Evolutionary conservation across 768 basidiomycete genomes (phyloP).

Genomic region (Lentinus brumalis): DNA sequence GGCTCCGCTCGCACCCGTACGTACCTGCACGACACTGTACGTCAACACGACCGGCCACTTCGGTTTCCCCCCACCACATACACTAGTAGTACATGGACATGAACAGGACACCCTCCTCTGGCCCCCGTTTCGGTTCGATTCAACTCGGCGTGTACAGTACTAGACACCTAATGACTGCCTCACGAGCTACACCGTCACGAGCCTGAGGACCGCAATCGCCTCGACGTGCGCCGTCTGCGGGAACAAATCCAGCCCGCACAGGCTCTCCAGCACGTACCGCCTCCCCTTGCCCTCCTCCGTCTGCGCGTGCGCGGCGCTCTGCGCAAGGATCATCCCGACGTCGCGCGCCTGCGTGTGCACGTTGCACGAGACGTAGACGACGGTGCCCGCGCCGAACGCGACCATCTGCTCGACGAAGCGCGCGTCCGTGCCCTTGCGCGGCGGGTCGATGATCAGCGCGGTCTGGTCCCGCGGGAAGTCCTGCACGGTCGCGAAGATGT

Average conservation of each 20-base stretch:
- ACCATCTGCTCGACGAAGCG: conserved; percentile 77
- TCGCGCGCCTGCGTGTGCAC: conserved; percentile 93
- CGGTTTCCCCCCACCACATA: neutral
- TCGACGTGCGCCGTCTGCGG: conserved; percentile 97
- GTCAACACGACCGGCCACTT: neutral
- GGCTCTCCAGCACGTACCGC: conserved; percentile 77
- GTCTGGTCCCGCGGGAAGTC: conserved; percentile 68
- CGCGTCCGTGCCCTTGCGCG: conserved; percentile 91
- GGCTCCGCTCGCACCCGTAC: neutral
- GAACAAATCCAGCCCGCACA: conserved; percentile 92
- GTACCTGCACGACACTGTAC: neutral
- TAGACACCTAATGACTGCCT: neutral
- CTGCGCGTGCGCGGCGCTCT: conserved; percentile 44
- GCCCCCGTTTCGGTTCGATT: neutral
- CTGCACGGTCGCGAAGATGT: conserved; percentile 73
- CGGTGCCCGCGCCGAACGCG: conserved; percentile 59
- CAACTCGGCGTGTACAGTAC: conserved; percentile 1
- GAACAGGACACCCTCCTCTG: neutral
- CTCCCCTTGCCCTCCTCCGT: conserved; percentile 36
- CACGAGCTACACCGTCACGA: conserved; percentile 31
- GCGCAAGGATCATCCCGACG: conserved; percentile 65
- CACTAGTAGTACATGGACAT: neutral
- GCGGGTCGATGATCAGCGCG: conserved; percentile 85
- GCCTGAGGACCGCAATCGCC: conserved; percentile 54
- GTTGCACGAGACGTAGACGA: conserved; percentile 95